Base-by-base conservation (phyloP, 2,329 filamentous ascomycete genomes). In the Ophiocordyceps camponoti-floridani region DNA sequence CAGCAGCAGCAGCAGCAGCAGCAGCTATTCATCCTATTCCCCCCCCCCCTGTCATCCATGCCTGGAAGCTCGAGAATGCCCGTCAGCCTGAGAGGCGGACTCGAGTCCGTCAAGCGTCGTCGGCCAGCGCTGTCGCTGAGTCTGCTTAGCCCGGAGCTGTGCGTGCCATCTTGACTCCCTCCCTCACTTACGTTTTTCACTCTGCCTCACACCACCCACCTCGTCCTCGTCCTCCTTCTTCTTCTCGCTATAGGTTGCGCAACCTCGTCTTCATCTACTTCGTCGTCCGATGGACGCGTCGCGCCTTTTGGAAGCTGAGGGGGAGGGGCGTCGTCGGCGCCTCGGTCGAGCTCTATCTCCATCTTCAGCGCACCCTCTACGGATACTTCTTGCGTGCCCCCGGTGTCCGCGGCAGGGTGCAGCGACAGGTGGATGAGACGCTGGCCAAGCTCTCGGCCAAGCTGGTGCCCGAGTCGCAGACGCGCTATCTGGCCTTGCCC, bases 221-320 rank as follows among this genome's bases (percentile, higher is more conserved):
- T 3, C 37, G 11, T 16, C 16, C 37, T 7, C 13, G 7, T 14
- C 37, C 18, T 11, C 37, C 37, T 9, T 19, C 11, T 19, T 9
- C 11, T 16, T 4, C 37, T n/a, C 37, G n/a, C n/a, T n/a, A 23
- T 13, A 51, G 50, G 89, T 57, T 94, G 49, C 84, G 85, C 45
- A 94, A 95, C 59, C 69, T 95, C 47, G 69, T 96, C 54, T 94
- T 96, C 62, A 71, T 88, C 57, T 74, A 94, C 53, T 95, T 96
- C 65, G 61, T 95, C 48, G 68, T 94, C 42, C 82, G 88, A 58
- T 83, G 87, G 70, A 75, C 82, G 30, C 84, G 86, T 51, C 84
- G 82, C 56, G 73, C 76, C 27, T 82, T 85, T 59, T 82, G 86
- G 66, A 84, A 91, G 58, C 72, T 96, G 52, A 85, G 84, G 56